Base-by-base conservation (phyloP, 2,329 filamentous ascomycete genomes). In the Aspergillus phoenicis region DNA sequence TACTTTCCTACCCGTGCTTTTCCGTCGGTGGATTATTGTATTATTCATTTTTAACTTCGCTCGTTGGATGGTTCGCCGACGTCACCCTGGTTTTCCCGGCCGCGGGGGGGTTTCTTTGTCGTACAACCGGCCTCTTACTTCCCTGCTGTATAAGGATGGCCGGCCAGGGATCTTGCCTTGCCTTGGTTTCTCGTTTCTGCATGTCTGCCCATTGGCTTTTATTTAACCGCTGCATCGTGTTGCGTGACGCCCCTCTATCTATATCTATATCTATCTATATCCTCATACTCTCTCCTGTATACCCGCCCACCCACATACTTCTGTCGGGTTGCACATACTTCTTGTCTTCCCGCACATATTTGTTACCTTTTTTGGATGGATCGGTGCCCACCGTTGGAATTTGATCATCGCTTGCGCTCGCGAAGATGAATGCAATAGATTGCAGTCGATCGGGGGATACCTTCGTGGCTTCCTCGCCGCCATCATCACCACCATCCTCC, bases 391-490 rank as follows among this genome's bases (percentile, higher is more conserved):
- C n/a, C 47, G 2, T 17, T 51, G 47, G 47, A 51, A 51, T 51
- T 30, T 30, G 47, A 30, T 51, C 47, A 22, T 45, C 39, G 22
- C 54, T 22, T 43, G 55, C 36, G 30, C 51, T 48, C 39, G 39
- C 38, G 43, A 20, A 58, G 28, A 33, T 11, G 33, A 20, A 28
- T 30, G 15, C 28, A 39, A 53, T 20, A 11, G 47, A 51, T 28
- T 33, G 26, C 47, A 10, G 39, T 41, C 47, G 54, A 45, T 51
- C 41, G 41, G 17, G 20, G 5, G 26, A 33, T 28, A 20, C 30
- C 41, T 47, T 62, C 48, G 73, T 75, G 72, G 69, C 66, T 53
- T 62, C 63, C 30, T 36, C 30, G 30, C 30, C 30, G 30, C 30
- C 30, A 36, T 36, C 30, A 36, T 36, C 30, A 36, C 11, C 30